phyloP scores from a whole-genome alignment of 768 basidiomycete genomes.

The Sarcodon aspratus region DNA sequence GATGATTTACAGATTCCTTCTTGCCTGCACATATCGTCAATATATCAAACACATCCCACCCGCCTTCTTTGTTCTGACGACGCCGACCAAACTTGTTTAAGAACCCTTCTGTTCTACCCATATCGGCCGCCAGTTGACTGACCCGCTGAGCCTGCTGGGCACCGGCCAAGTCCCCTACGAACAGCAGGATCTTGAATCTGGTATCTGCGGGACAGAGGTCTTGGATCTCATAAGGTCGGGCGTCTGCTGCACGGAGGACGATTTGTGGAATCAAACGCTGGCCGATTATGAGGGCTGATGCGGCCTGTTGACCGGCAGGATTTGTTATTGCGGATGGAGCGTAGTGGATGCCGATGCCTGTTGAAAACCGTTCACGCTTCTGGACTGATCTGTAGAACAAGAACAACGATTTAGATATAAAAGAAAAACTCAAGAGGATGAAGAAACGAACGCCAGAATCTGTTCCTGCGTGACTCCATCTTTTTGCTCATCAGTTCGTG shows the following conservation, averaged over 20 bases:
- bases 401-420: neutral
- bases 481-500: constrained; percentile 22
- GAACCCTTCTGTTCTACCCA: constrained; percentile 10
- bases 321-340: constrained; percentile 25
- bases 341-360: constrained; percentile 41
- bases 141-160: constrained; percentile 10
- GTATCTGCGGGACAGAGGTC: constrained; percentile 36
- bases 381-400: constrained; percentile 26
- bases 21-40: constrained; percentile 25
- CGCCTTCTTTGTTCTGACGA: neutral
- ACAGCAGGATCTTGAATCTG: constrained; percentile 37
- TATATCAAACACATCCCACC: constrained; percentile 30
- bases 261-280: constrained; percentile 37
- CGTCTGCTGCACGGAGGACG: constrained; percentile 35
- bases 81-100: constrained; percentile 6
- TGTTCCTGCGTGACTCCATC: constrained; percentile 39
- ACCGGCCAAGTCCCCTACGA: constrained; percentile 25
- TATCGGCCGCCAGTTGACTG: constrained; percentile 8
- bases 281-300: constrained; percentile 31
- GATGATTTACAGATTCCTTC: constrained; percentile 29
- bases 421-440: neutral
- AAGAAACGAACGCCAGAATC: constrained; percentile 27
- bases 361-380: constrained; percentile 32
- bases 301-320: constrained; percentile 22
- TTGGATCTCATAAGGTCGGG: constrained; percentile 34